These are phyloP conservation scores for Kluyveromyces aestuarii DNA, from an alignment of 805 yeast genomes.

Conservation along the genomic window DNA sequence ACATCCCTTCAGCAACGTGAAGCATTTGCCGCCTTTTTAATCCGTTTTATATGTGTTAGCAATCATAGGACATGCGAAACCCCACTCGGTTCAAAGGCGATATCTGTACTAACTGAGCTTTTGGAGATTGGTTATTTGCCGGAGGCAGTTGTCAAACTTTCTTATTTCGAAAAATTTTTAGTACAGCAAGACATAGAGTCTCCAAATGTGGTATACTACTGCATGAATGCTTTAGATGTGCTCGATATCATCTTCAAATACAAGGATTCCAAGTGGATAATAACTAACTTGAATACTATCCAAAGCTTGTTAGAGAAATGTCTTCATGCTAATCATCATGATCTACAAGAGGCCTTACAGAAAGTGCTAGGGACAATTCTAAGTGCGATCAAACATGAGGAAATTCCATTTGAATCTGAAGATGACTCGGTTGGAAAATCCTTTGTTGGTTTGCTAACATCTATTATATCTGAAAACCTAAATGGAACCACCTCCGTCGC, in stretches of 20 bases:
- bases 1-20: slow-evolving; percentile 78
- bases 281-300: slow-evolving; percentile 57
- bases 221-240: slow-evolving; percentile 87
- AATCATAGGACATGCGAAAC: slow-evolving; percentile 79
- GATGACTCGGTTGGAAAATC: slow-evolving; percentile 53
- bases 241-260: slow-evolving; percentile 73
- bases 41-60: slow-evolving; percentile 79
- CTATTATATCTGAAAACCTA: slow-evolving; percentile 73
- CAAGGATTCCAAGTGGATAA: slow-evolving; percentile 71
- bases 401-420: slow-evolving; percentile 39
- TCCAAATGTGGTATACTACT: slow-evolving; percentile 61
- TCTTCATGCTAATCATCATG: slow-evolving; percentile 73
- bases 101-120: slow-evolving; percentile 66
- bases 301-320: slow-evolving; percentile 73
- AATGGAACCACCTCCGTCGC: slow-evolving; percentile 65
- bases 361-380: slow-evolving; percentile 63
- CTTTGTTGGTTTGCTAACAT: slow-evolving; percentile 51
- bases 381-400: slow-evolving; percentile 48
- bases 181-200: slow-evolving; percentile 68
- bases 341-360: slow-evolving; percentile 76
- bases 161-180: slow-evolving; percentile 81
- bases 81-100: slow-evolving; percentile 71
- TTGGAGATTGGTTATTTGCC: slow-evolving; percentile 74
- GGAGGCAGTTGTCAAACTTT: slow-evolving; percentile 77
- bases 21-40: slow-evolving; percentile 80